Evolutionary conservation across 768 basidiomycete species (phyloP).

Genomic region (Amanita inopinata): DNA sequence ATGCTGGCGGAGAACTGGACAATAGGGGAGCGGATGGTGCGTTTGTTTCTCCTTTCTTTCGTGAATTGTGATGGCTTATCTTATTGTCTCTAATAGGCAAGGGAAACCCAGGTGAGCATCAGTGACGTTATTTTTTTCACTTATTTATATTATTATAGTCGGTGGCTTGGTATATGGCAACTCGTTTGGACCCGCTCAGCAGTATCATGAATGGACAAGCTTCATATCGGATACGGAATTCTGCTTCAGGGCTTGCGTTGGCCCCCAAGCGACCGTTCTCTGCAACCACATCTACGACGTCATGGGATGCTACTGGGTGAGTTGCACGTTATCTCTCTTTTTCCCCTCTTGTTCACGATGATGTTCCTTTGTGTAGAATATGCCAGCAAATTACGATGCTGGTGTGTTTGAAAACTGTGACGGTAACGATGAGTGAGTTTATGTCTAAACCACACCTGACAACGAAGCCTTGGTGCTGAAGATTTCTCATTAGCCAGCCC

Average conservation of each 20-base stretch:
- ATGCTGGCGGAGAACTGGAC: constrained; percentile 66
- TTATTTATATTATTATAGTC: constrained; percentile 25
- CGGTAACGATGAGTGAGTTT: constrained; percentile 40
- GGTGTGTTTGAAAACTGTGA: constrained; percentile 60
- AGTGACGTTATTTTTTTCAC: constrained; percentile 14
- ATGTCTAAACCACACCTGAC: neutral
- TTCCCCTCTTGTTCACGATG: too few species aligned
- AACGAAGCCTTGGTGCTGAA: constrained; percentile 3
- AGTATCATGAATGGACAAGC: constrained; percentile 80
- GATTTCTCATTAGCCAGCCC: constrained; percentile 27
- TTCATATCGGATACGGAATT: constrained; percentile 64
- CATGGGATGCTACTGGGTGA: constrained; percentile 48
- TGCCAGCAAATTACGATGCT: constrained; percentile 55
- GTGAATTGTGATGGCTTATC: neutral
- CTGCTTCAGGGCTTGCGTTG: constrained; percentile 68
- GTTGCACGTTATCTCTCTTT: constrained; percentile 10
- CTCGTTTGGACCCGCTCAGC: constrained; percentile 34
- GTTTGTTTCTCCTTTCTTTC: constrained; percentile 2
- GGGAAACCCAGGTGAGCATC: constrained; percentile 34
- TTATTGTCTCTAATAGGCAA: constrained; percentile 18
- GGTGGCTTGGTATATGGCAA: constrained; percentile 67
- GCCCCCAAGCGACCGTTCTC: constrained; percentile 41
- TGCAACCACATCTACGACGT: constrained; percentile 79
- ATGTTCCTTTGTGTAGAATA: too few species aligned
- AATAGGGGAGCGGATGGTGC: constrained; percentile 55